Percentiles rank a stretch among this genome's conserved stretches.
These are phyloP conservation scores for Boletus insuetus DNA, from an alignment of 768 basidiomycete genomes.

Conservation along the genomic window DNA sequence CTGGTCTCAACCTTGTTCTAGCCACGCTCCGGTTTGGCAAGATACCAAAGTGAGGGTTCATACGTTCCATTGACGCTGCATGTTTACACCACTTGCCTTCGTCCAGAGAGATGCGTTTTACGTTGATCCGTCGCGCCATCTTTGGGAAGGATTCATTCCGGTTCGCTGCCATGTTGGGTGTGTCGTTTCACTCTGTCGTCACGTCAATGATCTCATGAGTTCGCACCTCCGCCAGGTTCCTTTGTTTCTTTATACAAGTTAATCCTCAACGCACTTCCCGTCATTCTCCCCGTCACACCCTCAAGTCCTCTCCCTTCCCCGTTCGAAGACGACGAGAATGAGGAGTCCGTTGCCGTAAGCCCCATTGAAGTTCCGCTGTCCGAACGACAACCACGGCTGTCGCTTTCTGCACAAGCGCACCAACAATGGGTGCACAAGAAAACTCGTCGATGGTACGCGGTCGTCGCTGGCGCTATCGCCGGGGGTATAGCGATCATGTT, in stretches of 20 bases:
- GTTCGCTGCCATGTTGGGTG: slow-evolving; percentile 87
- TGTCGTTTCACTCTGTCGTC: not conserved
- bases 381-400: slow-evolving; percentile 50
- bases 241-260: slow-evolving; percentile 80
- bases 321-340: slow-evolving; percentile 33
- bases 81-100: not conserved
- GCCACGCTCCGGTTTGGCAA: slow-evolving; percentile 69
- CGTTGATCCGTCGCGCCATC: slow-evolving; percentile 74
- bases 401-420: slow-evolving; percentile 61
- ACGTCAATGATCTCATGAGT: not conserved
- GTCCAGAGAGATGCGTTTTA: slow-evolving; percentile 57
- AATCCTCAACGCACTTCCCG: slow-evolving; percentile 73
- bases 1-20: slow-evolving; percentile 78
- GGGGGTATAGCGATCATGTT: slow-evolving; percentile 74
- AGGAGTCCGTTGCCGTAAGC: slow-evolving; percentile 4
- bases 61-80: not conserved
- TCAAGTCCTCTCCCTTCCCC: slow-evolving; percentile 23
- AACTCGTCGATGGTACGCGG: slow-evolving; percentile 75
- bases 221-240: slow-evolving; percentile 45
- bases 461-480: slow-evolving; percentile 72
- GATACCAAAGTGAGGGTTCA: slow-evolving; percentile 54
- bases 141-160: slow-evolving; percentile 81
- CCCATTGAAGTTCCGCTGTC: slow-evolving; percentile 20
- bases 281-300: slow-evolving; percentile 52
- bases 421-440: slow-evolving; percentile 61